Evolutionary conservation across 345 rosid genomes (phyloP), one percentile per base, ranked within the genome.

Genomic region (Diplotaxis tenuifolia): DNA sequence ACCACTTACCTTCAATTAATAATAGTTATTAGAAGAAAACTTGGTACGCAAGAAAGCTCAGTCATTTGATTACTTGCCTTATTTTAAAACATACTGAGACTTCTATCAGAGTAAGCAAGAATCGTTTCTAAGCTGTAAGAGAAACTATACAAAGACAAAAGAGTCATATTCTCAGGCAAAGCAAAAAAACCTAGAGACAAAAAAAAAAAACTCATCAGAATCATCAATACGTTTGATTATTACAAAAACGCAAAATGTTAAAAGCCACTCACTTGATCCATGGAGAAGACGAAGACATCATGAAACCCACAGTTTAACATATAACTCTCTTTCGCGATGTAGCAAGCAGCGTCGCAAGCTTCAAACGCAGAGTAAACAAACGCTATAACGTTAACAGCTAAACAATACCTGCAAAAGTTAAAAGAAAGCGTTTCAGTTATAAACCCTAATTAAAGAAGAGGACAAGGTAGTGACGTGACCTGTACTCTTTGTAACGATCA

Each of bases 401-500:
- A 84, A 76, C 99, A 92, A 73, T 81, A 95, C 87, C 99, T 95
- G 63, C 67, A 60, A 67, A 55, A 25, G 2, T 56, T 57, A 57
- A 1, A 74, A 29, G 36, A 20, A 0, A 56, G 58, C 11, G 11
- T 57, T 14, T 9, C 3, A 29, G 6, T 4, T 54, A 2, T 2
- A 55, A 55, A 65, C 40, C 61, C 7, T 9, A 34, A 62, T n/a
- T n/a, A 4, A 14, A 50, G 56, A 27, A 62, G 59, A 34, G 2
- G 63, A 11, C n/a, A 9, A 9, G 6, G 14, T 8, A 21, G 59
- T 50, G 20, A 40, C 36, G 61, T 22, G 18, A 89, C 99, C 96
- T 88, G 84, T 89, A 96, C 72, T 92, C 99, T 80, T 68, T 86
- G 77, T 96, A 96, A 20, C 98, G 96, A 73, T 96, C 90, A 64